Base-by-base conservation (phyloP, 768 basidiomycete species). In the Phanerodontia chrysosporium region DNA sequence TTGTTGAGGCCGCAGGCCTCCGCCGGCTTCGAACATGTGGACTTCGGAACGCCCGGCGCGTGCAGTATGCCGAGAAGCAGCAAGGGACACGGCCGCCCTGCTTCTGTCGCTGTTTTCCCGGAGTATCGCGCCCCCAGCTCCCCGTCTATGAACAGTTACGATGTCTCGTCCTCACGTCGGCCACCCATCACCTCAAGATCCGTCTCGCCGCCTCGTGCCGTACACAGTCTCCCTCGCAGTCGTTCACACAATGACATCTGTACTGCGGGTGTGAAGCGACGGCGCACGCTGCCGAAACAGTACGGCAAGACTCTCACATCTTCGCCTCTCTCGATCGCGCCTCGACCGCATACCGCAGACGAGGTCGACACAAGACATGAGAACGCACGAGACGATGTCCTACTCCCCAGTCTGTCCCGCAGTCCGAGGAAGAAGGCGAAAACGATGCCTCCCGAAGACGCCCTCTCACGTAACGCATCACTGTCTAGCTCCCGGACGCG, bases 311-410 rank as follows among this genome's bases (percentile, higher is more conserved):
- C 25, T 21, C 45, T 21, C 21, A 27, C 25, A 9, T 27, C 24
- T 10, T 29, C 28, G 3, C 22, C 28, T 1, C 7, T 14, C 25
- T 25, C 48, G 10, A n/a, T 16, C 6, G 7, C 44, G 69, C 73
- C 52, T 72, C 73, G 52, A 69, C 69, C 56, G 65, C 71, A 57
- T 70, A 70, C 39, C 4, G 39, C 39, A 58, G 70, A 65, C 5
- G 30, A 51, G 25, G 5, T 27, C 2, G 28, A 35, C 3, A 21
- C 3, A n/a, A 27, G 28, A 28, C n/a, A 28, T 13, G 45, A 51
- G 16, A 16, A 51, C 12, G 29, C 13, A 13, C 24, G 32, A 6
- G 55, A 57, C 29, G 27, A 24, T 5, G 30, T 56, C 2, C 36
- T 60, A 5, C 54, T 45, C 12, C 59, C 59, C 22, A 60, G 59